phyloP scores from a whole-genome alignment of 2,329 filamentous ascomycete species.

The Verticillium zaregamsianum region DNA sequence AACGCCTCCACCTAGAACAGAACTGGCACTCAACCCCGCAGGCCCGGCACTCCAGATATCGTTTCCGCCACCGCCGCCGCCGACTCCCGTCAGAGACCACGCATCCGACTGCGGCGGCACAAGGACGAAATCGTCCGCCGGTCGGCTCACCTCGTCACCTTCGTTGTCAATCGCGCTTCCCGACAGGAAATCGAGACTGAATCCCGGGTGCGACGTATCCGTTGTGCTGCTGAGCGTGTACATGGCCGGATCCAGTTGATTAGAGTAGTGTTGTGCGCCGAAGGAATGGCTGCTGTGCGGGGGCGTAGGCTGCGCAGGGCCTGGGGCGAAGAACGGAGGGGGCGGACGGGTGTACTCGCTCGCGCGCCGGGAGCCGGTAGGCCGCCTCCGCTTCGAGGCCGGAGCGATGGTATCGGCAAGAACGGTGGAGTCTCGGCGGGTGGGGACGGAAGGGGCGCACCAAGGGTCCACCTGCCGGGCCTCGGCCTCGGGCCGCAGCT shows the following conservation, averaged over 20 bases:
- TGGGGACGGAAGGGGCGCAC: conserved; percentile 2
- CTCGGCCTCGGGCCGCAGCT: conserved; percentile 33
- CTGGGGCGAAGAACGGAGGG: conserved; percentile 20
- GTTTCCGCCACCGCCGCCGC: not conserved
- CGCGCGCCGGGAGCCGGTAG: conserved; percentile 19
- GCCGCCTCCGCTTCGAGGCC: conserved; percentile 24
- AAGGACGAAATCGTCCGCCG: conserved; percentile 19
- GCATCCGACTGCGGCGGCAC: conserved; percentile 20
- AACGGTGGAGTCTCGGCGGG: not conserved
- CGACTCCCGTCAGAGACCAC: conserved; percentile 4
- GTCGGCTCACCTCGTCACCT: conserved; percentile 8
- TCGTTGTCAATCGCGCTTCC: conserved; percentile 23
- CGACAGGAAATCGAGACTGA: conserved; percentile 23
- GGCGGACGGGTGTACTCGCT: conserved; percentile 25
- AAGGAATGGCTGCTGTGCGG: conserved; percentile 10
- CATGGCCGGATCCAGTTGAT: conserved; percentile 19
- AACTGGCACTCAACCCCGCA: conserved; percentile 23
- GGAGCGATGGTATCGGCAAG: conserved; percentile 11
- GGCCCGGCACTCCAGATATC: not conserved
- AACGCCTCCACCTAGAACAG: conserved; percentile 14
- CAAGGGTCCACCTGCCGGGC: not conserved
- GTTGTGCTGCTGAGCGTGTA: conserved; percentile 18
- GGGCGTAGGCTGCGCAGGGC: conserved; percentile 12
- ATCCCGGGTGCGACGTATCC: conserved; percentile 2
- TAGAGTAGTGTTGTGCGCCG: conserved; percentile 12